Percentiles rank a stretch among this genome's conserved stretches.
Evolutionary conservation across 139 green algal genomes (phyloP).

Genomic region (Penium margaritaceum): DNA sequence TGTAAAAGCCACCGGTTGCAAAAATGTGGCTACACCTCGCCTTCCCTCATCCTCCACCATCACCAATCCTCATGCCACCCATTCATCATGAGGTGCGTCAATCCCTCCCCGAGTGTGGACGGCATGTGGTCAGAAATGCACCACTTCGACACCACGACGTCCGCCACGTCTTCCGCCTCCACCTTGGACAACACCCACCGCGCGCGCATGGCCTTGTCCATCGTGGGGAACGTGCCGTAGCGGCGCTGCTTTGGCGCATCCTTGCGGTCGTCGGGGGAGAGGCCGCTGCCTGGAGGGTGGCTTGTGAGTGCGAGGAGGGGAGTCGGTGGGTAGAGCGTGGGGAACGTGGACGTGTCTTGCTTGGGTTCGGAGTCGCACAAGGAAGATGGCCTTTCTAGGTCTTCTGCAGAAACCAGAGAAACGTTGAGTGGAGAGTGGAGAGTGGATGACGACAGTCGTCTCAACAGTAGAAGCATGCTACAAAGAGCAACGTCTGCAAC

Average conservation of each 20-base stretch:
- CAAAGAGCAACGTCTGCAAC: no score
- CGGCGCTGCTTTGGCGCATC: constrained; percentile 6
- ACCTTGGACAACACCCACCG: constrained; percentile 19
- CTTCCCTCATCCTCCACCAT: no score
- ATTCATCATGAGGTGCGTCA: constrained; percentile 9
- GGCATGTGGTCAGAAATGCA: constrained; percentile 40
- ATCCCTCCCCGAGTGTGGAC: constrained; percentile 1
- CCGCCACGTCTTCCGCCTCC: constrained; percentile 6
- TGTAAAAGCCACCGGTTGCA: no score
- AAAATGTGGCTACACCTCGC: no score
- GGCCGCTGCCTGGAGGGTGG: constrained; percentile 17
- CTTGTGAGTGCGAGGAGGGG: not conserved
- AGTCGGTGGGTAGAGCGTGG: constrained; percentile 6
- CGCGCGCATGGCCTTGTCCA: not conserved
- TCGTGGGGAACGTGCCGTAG: constrained; percentile 2
- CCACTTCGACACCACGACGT: constrained; percentile 31
- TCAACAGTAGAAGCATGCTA: no score
- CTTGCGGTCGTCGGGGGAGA: constrained; percentile 3
- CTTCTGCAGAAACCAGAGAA: no score
- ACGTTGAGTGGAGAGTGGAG: no score
- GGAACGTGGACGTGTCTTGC: not conserved
- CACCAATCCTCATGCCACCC: no score
- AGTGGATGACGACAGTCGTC: no score
- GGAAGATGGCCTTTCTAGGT: no score
- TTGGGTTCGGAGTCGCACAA: no score